A percentile compares a stretch with the other conserved stretches of the same genome.
Evolutionary conservation across 768 basidiomycete species (phyloP).

Genomic region (Boletus subcaerulescens): DNA sequence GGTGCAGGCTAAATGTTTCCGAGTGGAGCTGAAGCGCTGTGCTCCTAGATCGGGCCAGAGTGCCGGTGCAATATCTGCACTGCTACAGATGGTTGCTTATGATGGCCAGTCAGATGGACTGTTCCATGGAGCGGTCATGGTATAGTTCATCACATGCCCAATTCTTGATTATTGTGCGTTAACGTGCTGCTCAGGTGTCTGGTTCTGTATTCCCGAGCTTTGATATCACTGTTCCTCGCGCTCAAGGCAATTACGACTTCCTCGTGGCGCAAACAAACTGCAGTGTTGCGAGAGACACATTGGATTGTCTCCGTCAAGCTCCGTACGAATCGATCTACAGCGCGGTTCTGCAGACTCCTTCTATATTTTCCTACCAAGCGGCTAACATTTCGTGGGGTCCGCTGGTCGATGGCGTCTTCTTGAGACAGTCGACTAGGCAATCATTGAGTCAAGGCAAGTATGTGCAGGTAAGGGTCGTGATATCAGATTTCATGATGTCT

Average conservation of each 20-base stretch:
- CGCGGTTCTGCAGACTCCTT: slow-evolving; percentile 6
- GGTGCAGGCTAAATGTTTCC: too few species aligned
- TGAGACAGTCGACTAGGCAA: not conserved
- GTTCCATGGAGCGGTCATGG: slow-evolving; percentile 21
- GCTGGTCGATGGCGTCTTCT: slow-evolving; percentile 3
- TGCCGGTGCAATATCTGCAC: not conserved
- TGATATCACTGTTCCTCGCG: not conserved
- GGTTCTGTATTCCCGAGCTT: slow-evolving; percentile 5
- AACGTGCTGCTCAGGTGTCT: slow-evolving; percentile 7
- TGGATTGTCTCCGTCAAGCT: slow-evolving; percentile 16
- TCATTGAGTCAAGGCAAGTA: slow-evolving; percentile 29
- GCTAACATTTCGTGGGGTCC: slow-evolving; percentile 12
- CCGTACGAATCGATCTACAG: slow-evolving; percentile 9
- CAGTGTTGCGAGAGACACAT: slow-evolving; percentile 5
- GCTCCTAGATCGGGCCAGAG: not conserved
- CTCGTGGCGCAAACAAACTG: slow-evolving; percentile 13
- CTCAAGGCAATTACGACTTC: slow-evolving; percentile 16
- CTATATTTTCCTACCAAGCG: slow-evolving; percentile 9
- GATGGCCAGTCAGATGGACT: slow-evolving; percentile 11
- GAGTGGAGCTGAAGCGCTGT: not conserved
- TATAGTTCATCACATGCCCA: not conserved
- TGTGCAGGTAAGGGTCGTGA: slow-evolving; percentile 18
- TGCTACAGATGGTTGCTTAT: slow-evolving; percentile 4
- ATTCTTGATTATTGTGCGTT: not conserved
- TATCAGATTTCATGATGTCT: not conserved